phyloP scores from a whole-genome alignment of 495 filamentous ascomycete genomes.

The Aspergillus kassunensis region DNA sequence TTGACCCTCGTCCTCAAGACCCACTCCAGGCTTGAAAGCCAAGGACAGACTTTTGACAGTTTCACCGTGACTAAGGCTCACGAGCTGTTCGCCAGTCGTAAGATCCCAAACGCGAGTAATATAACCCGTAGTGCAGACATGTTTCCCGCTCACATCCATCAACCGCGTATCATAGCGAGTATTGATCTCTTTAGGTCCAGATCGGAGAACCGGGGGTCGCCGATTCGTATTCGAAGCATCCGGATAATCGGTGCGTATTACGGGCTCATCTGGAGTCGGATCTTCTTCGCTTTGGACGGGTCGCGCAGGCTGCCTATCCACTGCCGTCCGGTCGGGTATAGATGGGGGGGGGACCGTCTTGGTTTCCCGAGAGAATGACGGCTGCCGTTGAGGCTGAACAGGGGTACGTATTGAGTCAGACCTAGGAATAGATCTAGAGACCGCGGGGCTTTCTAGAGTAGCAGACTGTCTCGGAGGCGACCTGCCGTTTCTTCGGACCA shows the following conservation, averaged over 20 bases:
- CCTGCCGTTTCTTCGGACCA: slow-evolving; percentile 20
- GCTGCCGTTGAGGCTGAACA: slow-evolving; percentile 23
- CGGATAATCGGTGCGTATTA: slow-evolving; percentile 60
- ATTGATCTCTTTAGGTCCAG: slow-evolving; percentile 68
- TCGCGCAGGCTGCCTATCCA: slow-evolving; percentile 13
- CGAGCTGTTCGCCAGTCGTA: slow-evolving; percentile 70
- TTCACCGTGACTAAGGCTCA: slow-evolving; percentile 79
- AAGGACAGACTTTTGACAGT: slow-evolving; percentile 71
- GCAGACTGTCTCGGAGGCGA: slow-evolving; percentile 32
- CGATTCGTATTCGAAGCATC: slow-evolving; percentile 83
- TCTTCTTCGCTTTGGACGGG: slow-evolving; percentile 28
- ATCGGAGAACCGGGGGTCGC: slow-evolving; percentile 68
- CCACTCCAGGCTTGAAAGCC: slow-evolving; percentile 74
- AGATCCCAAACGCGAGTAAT: slow-evolving; percentile 85
- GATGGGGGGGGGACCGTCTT: slow-evolving; percentile 19
- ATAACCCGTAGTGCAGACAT: slow-evolving; percentile 79
- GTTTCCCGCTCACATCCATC: slow-evolving; percentile 82
- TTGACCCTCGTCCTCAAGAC: slow-evolving; percentile 72
- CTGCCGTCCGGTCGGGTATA: slow-evolving; percentile 22
- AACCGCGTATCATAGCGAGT: slow-evolving; percentile 80
- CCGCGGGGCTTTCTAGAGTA: slow-evolving; percentile 13
- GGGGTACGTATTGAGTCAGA: slow-evolving; percentile 7
- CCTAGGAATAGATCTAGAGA: slow-evolving; percentile 18
- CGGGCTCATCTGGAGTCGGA: slow-evolving; percentile 22
- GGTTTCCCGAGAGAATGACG: slow-evolving; percentile 29